Percentiles rank a stretch among this genome's conserved stretches.
Evolutionary conservation across 2,329 filamentous ascomycete genomes (phyloP).

Genomic region (Byssothecium circinans): DNA sequence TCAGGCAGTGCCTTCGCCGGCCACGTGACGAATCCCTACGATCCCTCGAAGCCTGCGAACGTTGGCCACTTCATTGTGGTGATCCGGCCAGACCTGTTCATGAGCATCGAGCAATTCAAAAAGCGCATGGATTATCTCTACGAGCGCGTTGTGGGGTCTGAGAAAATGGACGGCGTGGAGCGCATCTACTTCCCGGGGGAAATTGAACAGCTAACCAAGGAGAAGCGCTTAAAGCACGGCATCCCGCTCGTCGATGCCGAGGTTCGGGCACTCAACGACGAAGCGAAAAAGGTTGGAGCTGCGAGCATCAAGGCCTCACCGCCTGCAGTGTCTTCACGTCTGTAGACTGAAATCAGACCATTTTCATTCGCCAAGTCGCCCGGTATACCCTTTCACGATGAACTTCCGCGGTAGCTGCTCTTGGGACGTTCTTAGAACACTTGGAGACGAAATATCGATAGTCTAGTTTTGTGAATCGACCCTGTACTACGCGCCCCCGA

Average conservation of each 20-base stretch:
- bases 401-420: too few species aligned
- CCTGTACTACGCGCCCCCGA: too few species aligned
- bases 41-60: conserved; percentile 67
- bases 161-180: conserved; percentile 58
- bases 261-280: conserved; percentile 53
- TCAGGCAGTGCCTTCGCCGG: conserved; percentile 79
- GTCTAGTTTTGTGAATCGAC: too few species aligned
- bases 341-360: background rate
- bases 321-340: background rate
- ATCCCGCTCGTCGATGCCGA: conserved; percentile 55
- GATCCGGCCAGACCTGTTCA: conserved; percentile 74
- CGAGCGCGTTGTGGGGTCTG: conserved; percentile 54
- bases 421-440: too few species aligned
- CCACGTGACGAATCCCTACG: conserved; percentile 75
- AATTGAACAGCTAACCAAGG: conserved; percentile 55
- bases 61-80: conserved; percentile 70
- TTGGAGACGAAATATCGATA: too few species aligned
- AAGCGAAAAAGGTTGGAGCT: conserved; percentile 50
- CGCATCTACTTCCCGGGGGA: conserved; percentile 62
- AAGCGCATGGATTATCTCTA: conserved; percentile 63
- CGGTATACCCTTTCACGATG: background rate
- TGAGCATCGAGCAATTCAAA: conserved; percentile 70
- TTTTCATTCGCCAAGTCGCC: background rate
- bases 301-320: conserved; percentile 7
- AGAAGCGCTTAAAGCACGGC: conserved; percentile 46